Conservation (phyloP, 208 protist species). For the Trypanosoma brucei region DNA sequence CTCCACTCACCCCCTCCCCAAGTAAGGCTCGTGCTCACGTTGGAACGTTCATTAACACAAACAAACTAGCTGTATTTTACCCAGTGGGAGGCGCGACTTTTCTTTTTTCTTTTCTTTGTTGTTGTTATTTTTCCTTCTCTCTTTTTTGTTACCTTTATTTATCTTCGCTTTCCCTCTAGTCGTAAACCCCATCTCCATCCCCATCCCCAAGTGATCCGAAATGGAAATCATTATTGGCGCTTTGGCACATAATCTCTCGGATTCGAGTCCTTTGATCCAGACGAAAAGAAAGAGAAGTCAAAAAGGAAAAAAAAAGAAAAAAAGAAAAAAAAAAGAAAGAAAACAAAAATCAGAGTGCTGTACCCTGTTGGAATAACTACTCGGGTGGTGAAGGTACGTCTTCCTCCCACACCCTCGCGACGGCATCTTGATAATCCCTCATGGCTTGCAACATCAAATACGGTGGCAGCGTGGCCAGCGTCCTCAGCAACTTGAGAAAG, state of each 20-base stretch:
- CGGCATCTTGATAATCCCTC: conserved; percentile 12
- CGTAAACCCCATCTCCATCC: background rate
- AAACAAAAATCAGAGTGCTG: background rate
- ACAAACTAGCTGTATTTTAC: background rate
- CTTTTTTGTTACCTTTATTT: conserved; percentile 6
- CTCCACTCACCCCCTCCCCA: too few relatives aligned
- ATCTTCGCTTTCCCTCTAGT: conserved; percentile 3
- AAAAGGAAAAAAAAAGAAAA: conserved; percentile 20
- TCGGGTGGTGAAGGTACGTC: background rate
- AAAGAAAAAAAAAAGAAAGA: conserved; percentile 12
- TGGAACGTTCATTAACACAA: too few relatives aligned
- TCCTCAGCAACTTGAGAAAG: conserved; percentile 21
- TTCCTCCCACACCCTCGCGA: background rate
- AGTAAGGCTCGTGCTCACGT: too few relatives aligned
- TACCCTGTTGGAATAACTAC: background rate
- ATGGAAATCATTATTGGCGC: too few relatives aligned
- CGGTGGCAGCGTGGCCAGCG: conserved; percentile 28
- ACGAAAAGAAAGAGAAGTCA: background rate
- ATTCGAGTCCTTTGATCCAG: too few relatives aligned
- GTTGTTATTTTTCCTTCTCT: background rate
- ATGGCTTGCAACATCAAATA: conserved; percentile 31
- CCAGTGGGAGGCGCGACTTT: background rate
- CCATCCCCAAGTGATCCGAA: too few relatives aligned
- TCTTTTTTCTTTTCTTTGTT: background rate
- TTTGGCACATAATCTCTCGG: too few relatives aligned